Evolutionary conservation across 345 rosid genomes (phyloP).

Genomic region (Physaria fendleri): DNA sequence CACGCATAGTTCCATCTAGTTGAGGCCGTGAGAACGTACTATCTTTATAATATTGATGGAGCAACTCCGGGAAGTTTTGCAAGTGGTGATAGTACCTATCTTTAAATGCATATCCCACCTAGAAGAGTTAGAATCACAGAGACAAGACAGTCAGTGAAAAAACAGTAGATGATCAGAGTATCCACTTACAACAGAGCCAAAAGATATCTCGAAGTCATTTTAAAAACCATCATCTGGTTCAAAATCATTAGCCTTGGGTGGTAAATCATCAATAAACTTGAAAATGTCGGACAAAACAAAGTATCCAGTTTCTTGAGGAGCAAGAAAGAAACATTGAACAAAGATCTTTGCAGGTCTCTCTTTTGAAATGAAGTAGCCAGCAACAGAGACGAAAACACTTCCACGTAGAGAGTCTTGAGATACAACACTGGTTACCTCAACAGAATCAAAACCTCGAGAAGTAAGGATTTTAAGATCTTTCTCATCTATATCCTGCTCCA

Average conservation of each 20-base stretch:
- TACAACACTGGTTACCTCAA: slow-evolving; percentile 39
- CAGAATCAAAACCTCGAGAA: slow-evolving; percentile 37
- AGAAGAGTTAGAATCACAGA: not conserved
- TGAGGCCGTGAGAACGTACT: slow-evolving; percentile 36
- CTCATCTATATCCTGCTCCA: slow-evolving; percentile 48
- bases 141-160: too few species aligned
- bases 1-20: slow-evolving; percentile 23
- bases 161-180: too few species aligned
- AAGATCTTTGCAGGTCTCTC: slow-evolving; percentile 36
- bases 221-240: too few species aligned
- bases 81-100: slow-evolving; percentile 29
- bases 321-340: slow-evolving; percentile 53
- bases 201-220: too few species aligned
- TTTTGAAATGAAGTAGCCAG: slow-evolving; percentile 45
- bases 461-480: slow-evolving; percentile 44
- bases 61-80: slow-evolving; percentile 24
- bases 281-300: slow-evolving; percentile 56
- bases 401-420: slow-evolving; percentile 48
- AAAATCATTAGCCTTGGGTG: not conserved
- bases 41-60: slow-evolving; percentile 30
- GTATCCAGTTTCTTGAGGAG: slow-evolving; percentile 60
- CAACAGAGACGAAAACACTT: slow-evolving; percentile 49
- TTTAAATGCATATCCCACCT: slow-evolving; percentile 35
- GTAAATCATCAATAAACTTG: slow-evolving; percentile 35
- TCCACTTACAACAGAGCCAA: too few species aligned